Evolutionary conservation across 164 flowering plant genomes (phyloP), one percentile per base, ranked within the genome.

Genomic region (Magnolia changhungtana): DNA sequence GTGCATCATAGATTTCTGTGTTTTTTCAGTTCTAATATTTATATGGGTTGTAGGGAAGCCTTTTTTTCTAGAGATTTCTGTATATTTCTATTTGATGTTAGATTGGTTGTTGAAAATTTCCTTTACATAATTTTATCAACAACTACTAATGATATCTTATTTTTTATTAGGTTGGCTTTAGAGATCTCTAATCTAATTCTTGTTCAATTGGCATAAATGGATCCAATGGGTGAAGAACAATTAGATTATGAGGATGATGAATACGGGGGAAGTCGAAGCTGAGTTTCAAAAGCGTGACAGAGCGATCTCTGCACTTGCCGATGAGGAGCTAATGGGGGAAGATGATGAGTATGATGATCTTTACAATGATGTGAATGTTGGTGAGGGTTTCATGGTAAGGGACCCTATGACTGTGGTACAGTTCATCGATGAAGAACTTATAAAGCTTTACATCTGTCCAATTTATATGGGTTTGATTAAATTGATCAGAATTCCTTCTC

Each of bases 181-280:
- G 61, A 68, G 55, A 50, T 63, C 61, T 74, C 51, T 68, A 58
- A 6, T 29, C 77, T 74, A 65, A 24, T 77, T 77, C 67, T 27
- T 29, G 45, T 72, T 61, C 71, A 31, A 51, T 11, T 49, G 31
- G 73, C 59, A 59, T 72, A 50, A 61, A 92, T 88, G 91, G 89
- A 90, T 79, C 88, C 88, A 20, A 81, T 80, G 85, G 86, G 79
- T 50, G 94, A 89, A 78, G 95, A 92, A 78, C 93, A 91, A 77
- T 76, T 92, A 77, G 95, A 91, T 81, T 93, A 83, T 77, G 96
- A 82, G 7, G 93, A 91, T 9, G 97, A 89, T 78, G 94, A 89
- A 74, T 88, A 86, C 72, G 91, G 88, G 59, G 89, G 88, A 45
- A 77, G 82, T 77, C 92, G 51, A 91, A 86, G 82, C 64, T 83